phyloP scores from a whole-genome alignment of 2,329 filamentous ascomycete genomes.

The Macroventuria anomochaeta region DNA sequence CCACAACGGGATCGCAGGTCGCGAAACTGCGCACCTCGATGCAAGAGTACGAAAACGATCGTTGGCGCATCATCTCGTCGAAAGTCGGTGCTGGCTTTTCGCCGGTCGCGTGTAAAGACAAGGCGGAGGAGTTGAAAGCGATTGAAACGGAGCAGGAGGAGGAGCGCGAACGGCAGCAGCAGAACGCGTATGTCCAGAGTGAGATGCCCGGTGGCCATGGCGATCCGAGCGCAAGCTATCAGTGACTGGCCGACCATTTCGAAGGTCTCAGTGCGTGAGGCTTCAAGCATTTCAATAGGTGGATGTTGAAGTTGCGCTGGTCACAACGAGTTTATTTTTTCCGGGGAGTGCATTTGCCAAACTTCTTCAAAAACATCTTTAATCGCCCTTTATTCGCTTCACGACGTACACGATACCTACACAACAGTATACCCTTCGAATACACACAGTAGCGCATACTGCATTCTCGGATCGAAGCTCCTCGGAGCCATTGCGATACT shows the following conservation, averaged over 20 bases:
- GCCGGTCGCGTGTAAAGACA: constrained; percentile 83
- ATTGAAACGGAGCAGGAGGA: constrained; percentile 38
- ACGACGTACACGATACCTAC: constrained; percentile 17
- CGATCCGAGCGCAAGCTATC: constrained; percentile 42
- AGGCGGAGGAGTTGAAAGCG: constrained; percentile 67
- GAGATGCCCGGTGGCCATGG: constrained; percentile 40
- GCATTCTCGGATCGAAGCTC: constrained; percentile 14
- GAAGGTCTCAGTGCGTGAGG: constrained; percentile 15
- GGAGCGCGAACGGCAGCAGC: constrained; percentile 29
- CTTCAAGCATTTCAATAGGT: constrained; percentile 2
- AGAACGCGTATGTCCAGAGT: constrained; percentile 41
- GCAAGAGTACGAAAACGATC: constrained; percentile 87
- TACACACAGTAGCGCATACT: constrained; percentile 11
- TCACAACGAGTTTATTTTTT: constrained; percentile 4
- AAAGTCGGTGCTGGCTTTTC: constrained; percentile 92
- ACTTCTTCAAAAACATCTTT: constrained; percentile 13
- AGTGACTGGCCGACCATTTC: constrained; percentile 45
- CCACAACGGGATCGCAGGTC: constrained; percentile 62
- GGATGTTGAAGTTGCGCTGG: constrained; percentile 16
- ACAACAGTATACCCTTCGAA: constrained; percentile 13
- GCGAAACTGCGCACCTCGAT: constrained; percentile 77
- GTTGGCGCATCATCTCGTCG: constrained; percentile 89
- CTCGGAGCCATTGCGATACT: constrained; percentile 14
- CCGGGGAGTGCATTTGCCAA: constrained; percentile 9
- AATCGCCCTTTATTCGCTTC: constrained; percentile 15